Evolutionary conservation across 345 rosid species (phyloP), one percentile per base, ranked within the genome.

Genomic region (Schrenkiella parvula): DNA sequence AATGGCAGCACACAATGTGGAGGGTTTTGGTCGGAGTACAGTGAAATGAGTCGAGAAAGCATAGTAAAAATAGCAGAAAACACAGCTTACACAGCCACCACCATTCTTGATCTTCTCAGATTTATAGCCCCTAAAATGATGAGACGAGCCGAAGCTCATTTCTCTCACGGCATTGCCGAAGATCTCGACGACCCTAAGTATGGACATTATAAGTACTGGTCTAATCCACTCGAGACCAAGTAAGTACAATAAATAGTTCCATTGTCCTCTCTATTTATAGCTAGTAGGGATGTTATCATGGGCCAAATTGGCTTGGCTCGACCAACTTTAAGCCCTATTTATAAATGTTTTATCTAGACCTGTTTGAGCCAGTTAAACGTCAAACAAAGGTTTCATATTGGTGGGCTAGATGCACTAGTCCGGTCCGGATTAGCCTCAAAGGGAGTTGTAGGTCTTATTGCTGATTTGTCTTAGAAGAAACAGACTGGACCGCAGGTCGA

Each of bases 151-250:
- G 86, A 82, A 77, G 81, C 88, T 66, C 93, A 89, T 78, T 87
- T 87, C 82, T 89, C 97, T 65, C 87, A 84, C 25, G 95, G 89
- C 54, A 75, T 89, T 75, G 89, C 93, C 3, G 90, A 87, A 42
- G 53, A 89, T 79, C 87, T 87, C 0, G 82, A 82, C 1, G 89
- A 89, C 54, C 91, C 90, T 34, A 86, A 84, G 66, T 84, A 86
- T 64, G 46, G 11, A 37, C 85, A 87, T 62, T 82, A 81, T 80
- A 87, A 82, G 54, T 86, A 89, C 71, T 91, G 91, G 91, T 88
- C 92, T 11, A 91, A 87, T 78, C 95, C 97, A 8, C 84, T 91
- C 0, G 92, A 91, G 66, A 87, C 79, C 37, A 87, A 63, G 97
- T 88, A 79, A 78, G 88, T 63, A 2, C 21, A 15, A 17, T 13